Evolutionary conservation across 177 flowering plant genomes (phyloP).

Genomic region (Vitis hybrid): DNA sequence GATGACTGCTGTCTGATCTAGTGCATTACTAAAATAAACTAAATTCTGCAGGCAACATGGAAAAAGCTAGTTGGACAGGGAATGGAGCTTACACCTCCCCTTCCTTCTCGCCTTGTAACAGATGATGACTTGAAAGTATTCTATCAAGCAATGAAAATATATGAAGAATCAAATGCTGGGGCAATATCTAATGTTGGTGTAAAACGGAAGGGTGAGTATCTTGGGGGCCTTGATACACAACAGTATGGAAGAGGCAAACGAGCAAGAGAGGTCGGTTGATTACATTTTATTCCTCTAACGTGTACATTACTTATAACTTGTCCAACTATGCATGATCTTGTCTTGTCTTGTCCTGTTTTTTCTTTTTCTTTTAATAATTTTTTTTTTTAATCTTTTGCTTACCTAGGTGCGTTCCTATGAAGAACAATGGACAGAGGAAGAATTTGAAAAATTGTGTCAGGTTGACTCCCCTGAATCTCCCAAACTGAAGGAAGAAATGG

Average conservation of each 20-base stretch:
- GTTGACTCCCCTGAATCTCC: slow-evolving; percentile 78
- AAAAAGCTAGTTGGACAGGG: slow-evolving; percentile 47
- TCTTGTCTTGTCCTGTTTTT: too few species aligned
- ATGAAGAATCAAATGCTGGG: slow-evolving; percentile 52
- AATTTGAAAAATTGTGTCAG: slow-evolving; percentile 94
- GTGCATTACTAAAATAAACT: neutral
- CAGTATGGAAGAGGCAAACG: slow-evolving; percentile 98
- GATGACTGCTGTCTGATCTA: neutral
- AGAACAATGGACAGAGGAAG: slow-evolving; percentile 99
- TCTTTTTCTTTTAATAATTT: neutral
- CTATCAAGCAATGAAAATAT: slow-evolving; percentile 73
- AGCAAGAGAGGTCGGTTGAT: slow-evolving; percentile 84
- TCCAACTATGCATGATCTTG: neutral
- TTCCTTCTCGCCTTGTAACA: slow-evolving; percentile 88
- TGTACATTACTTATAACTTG: neutral
- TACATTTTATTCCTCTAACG: neutral
- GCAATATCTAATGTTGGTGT: slow-evolving; percentile 31
- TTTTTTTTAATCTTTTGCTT: slow-evolving; percentile 8
- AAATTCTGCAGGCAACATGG: slow-evolving; percentile 65
- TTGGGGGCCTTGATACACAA: slow-evolving; percentile 76
- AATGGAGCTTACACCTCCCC: slow-evolving; percentile 38
- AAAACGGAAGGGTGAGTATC: slow-evolving; percentile 62
- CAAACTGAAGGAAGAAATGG: slow-evolving; percentile 39
- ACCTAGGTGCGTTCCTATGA: slow-evolving; percentile 94
- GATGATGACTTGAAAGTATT: slow-evolving; percentile 79